Conservation (phyloP, 768 basidiomycete genomes). For the Vishniacozyma victoriae region DNA sequence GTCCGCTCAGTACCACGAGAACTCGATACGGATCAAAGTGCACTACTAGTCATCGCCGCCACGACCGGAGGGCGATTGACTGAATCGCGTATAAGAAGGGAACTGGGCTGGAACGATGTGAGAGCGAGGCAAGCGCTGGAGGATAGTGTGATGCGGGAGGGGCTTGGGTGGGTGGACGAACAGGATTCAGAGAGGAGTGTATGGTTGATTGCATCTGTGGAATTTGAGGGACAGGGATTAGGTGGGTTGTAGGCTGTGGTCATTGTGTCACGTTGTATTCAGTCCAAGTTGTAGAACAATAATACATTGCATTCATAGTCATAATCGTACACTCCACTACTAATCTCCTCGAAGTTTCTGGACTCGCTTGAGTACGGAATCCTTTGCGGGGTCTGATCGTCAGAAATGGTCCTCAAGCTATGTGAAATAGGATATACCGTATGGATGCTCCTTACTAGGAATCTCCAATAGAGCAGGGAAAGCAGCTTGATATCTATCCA, state of each 20-base stretch:
- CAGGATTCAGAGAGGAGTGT: too few species aligned
- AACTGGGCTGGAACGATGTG: conserved; percentile 69
- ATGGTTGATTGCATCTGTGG: too few species aligned
- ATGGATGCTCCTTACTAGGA: conserved; percentile 96
- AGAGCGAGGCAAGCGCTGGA: conserved; percentile 72
- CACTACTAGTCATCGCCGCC: conserved; percentile 60
- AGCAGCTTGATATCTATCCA: conserved; percentile 90
- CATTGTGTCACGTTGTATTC: too few species aligned
- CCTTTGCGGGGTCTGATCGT: conserved; percentile 11
- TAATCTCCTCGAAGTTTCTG: conserved; percentile 18
- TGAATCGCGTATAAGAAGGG: conserved; percentile 56
- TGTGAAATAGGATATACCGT: conserved; percentile 58
- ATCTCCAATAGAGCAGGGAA: conserved; percentile 97
- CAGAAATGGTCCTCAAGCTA: background rate
- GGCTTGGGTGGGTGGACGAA: conserved; percentile 90
- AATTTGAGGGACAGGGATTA: too few species aligned
- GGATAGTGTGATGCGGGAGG: conserved; percentile 84
- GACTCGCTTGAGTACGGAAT: conserved; percentile 17
- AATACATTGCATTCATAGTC: too few species aligned
- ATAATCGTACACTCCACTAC: too few species aligned
- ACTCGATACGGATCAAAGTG: conserved; percentile 80
- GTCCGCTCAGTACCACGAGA: conserved; percentile 82
- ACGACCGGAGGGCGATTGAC: conserved; percentile 58
- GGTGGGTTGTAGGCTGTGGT: too few species aligned
- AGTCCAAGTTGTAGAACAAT: too few species aligned